A percentile compares a stretch with the other conserved stretches of the same genome.
Conservation (phyloP, 352 stramenopile genomes). For the Paralagenidium karlingii region DNA sequence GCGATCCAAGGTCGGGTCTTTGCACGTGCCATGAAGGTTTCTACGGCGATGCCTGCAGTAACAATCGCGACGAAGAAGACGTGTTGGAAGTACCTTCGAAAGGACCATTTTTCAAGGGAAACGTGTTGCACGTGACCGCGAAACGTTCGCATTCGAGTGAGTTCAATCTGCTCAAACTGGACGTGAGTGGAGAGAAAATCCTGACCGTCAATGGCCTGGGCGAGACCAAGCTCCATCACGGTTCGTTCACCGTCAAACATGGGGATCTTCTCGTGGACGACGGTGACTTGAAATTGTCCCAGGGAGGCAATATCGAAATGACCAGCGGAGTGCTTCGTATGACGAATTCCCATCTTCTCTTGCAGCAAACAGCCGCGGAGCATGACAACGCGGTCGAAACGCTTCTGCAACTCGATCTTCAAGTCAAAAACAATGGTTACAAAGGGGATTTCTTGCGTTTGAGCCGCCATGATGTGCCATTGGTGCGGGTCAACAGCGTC, state of each 20-base stretch:
- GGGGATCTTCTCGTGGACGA: constrained; percentile 40
- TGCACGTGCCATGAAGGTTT: constrained; percentile 52
- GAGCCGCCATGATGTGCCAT: constrained; percentile 12
- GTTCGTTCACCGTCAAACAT: constrained; percentile 23
- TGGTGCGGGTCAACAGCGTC: constrained; percentile 35
- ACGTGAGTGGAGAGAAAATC: constrained; percentile 23
- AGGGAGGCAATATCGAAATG: constrained; percentile 15
- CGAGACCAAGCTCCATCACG: constrained; percentile 23
- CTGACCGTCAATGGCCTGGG: constrained; percentile 53
- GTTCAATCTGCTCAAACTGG: constrained; percentile 61
- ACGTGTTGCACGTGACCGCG: constrained; percentile 40
- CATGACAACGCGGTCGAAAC: constrained; percentile 3
- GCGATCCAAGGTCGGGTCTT: constrained; percentile 20
- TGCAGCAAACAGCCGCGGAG: too few relatives aligned
- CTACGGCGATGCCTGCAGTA: constrained; percentile 56
- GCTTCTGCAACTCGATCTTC: constrained; percentile 24
- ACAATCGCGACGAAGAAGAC: constrained; percentile 49
- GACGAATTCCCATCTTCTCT: constrained; percentile 12
- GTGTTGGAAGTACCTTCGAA: constrained; percentile 27
- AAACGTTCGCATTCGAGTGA: constrained; percentile 22
- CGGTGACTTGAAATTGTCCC: background rate
- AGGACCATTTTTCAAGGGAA: constrained; percentile 57
- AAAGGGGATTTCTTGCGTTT: constrained; percentile 37
- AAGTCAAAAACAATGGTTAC: background rate
- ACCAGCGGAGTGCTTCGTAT: constrained; percentile 16